A percentile compares a stretch with the other conserved stretches of the same genome.
phyloP scores from a whole-genome alignment of 306 rosid species.

The Vicia sativa region DNA sequence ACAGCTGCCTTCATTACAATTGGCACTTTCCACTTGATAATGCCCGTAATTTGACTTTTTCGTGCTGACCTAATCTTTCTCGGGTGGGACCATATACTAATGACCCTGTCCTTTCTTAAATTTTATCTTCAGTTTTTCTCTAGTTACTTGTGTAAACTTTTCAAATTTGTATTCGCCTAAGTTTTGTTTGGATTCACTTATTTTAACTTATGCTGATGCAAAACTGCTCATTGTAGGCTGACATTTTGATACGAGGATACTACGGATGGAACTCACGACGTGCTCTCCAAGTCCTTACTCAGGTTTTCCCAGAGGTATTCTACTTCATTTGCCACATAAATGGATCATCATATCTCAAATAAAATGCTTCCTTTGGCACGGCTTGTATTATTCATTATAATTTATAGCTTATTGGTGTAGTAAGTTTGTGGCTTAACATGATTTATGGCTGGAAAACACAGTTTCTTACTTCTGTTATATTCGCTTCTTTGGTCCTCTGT shows the following conservation, averaged over 20 bases:
- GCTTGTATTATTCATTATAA: constrained; percentile 26
- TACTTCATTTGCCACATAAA: not conserved
- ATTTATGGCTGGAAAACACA: constrained; percentile 6
- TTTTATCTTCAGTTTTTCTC: constrained; percentile 15
- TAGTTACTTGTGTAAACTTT: constrained; percentile 18
- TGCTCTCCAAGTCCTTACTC: constrained; percentile 70
- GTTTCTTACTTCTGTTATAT: constrained; percentile 16
- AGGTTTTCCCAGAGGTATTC: constrained; percentile 85
- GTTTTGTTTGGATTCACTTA: too few relatives aligned
- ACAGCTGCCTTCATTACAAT: too few relatives aligned
- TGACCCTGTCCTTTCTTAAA: constrained; percentile 6
- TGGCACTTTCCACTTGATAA: too few relatives aligned
- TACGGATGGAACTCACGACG: constrained; percentile 91
- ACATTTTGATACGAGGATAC: constrained; percentile 80
- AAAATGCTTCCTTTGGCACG: constrained; percentile 2
- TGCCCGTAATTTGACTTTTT: too few relatives aligned
- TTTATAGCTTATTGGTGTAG: constrained; percentile 10
- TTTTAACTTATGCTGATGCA: not conserved
- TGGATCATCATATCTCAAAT: not conserved
- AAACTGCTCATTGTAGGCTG: constrained; percentile 63
- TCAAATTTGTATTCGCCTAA: constrained; percentile 2
- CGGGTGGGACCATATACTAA: not conserved
- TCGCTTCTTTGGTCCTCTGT: not conserved
- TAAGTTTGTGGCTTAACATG: constrained; percentile 29
- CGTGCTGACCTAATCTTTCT: not conserved